Evolutionary conservation across 1,284 basidiomycete species (phyloP), one percentile per base, ranked within the genome.

Genomic region (Laetiporus sulphureus): DNA sequence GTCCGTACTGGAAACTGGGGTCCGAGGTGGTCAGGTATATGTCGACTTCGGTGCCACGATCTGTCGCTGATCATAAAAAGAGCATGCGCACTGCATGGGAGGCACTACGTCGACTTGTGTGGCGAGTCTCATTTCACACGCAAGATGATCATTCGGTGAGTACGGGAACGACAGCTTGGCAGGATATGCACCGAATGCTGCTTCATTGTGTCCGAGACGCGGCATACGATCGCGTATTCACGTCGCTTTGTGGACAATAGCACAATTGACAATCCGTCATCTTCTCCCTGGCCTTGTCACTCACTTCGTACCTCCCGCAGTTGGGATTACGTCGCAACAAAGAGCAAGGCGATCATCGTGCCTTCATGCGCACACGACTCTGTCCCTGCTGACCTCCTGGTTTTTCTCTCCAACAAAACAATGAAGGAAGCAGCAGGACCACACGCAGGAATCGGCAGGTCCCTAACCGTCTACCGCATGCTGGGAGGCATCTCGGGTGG

Each of bases 301-400:
- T n/a, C n/a, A n/a, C n/a, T n/a, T n/a, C n/a, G n/a, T n/a, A n/a
- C n/a, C n/a, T 3, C 10, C 10, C 22, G 13, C 49, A 77, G 74
- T 41, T 83, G 72, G 53, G 81, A 90, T 61, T 81, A 73, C 51
- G 55, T 69, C 4, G 87, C 87, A 0, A 72, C 69, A 13, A 76
- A 79, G 56, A 82, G 75, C 0, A 71, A 74, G 15, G 66, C 85
- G 1, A 71, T 82, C 46, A 81, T 92, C 47, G 69, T 90, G 5
- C 82, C 80, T 10, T 68, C 75, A 3, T 83, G 77, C 45, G 87
- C 82, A 0, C 75, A 84, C 48, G 87, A 90, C 60, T 83, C 82
- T 13, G 57, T 86, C 12, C 84, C 86, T 2, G 77, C 79, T 11
- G 87, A 90, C 58, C 57, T 82, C 18, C 59, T 68, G 5, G 75